Conservation (phyloP, 2,329 filamentous ascomycete species). For the Penicillium oxalicum region DNA sequence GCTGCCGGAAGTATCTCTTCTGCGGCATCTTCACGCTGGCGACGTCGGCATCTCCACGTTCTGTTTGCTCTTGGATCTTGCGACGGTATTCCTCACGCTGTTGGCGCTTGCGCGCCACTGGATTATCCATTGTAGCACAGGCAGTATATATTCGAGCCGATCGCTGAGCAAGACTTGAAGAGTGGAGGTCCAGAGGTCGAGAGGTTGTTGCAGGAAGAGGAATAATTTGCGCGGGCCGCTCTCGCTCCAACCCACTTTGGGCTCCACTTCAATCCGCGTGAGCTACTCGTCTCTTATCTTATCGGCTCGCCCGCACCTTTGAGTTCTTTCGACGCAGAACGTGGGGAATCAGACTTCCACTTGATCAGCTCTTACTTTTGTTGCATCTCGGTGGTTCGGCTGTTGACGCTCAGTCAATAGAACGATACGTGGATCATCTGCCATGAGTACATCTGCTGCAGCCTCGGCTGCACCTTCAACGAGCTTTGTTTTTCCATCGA, state of each 20-base stretch:
- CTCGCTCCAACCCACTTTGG: neutral
- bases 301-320: neutral
- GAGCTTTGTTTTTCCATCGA: constrained; percentile 37
- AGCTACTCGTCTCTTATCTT: constrained; percentile 1
- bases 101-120: constrained; percentile 52
- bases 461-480: constrained; percentile 5
- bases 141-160: neutral
- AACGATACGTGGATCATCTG: no score
- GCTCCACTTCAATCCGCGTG: constrained; percentile 7
- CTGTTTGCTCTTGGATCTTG: constrained; percentile 17
- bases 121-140: constrained; percentile 13
- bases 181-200: neutral
- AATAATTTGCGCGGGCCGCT: constrained; percentile 12
- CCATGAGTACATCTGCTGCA: neutral
- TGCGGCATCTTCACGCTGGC: constrained; percentile 61
- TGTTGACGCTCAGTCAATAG: no score
- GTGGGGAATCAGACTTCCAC: no score
- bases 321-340: no score
- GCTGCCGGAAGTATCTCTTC: constrained; percentile 94
- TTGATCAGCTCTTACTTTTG: no score
- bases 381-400: no score
- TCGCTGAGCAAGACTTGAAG: neutral
- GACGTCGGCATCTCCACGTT: constrained; percentile 18
- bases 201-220: constrained; percentile 7
- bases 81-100: constrained; percentile 61